These are phyloP conservation scores for Aureobasidium leucospermi DNA, from an alignment of 2,329 filamentous ascomycete species.

Conservation along the genomic window DNA sequence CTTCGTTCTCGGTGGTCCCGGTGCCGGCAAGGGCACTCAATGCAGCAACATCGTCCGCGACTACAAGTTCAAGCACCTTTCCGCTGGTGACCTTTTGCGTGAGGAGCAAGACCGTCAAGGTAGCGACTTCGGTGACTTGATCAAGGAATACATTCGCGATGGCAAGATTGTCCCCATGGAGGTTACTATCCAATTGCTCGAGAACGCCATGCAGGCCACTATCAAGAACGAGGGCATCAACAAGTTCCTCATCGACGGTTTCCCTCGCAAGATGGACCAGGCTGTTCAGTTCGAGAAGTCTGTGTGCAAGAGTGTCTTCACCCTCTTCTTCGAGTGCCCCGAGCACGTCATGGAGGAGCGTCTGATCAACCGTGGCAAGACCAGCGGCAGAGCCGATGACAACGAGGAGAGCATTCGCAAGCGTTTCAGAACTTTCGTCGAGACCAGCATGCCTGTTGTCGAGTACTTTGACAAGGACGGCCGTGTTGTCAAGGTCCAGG, in stretches of 20 bases:
- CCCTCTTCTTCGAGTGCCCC: constrained; percentile 90
- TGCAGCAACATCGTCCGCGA: constrained; percentile 79
- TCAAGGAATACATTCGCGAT: constrained; percentile 87
- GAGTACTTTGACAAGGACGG: constrained; percentile 70
- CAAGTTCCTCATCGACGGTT: constrained; percentile 73
- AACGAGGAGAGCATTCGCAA: constrained; percentile 95
- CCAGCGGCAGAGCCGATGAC: constrained; percentile 83
- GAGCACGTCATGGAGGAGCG: constrained; percentile 81
- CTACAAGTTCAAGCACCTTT: constrained; percentile 89
- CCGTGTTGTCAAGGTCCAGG: constrained; percentile 73
- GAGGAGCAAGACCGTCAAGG: constrained; percentile 85
- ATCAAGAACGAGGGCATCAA: constrained; percentile 53
- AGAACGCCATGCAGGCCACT: constrained; percentile 79
- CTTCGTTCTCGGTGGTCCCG: constrained; percentile 93
- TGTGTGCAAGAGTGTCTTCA: constrained; percentile 76
- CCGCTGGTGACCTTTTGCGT: constrained; percentile 85
- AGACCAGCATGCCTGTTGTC: constrained; percentile 97
- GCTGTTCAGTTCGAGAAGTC: constrained; percentile 85
- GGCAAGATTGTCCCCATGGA: constrained; percentile 98
- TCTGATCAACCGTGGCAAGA: constrained; percentile 84
- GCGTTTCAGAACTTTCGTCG: constrained; percentile 86
- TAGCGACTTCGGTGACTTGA: constrained; percentile 84
- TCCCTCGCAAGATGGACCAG: constrained; percentile 96
- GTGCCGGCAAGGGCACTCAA: constrained; percentile 94
- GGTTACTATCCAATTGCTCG: constrained; percentile 85